A percentile compares a stretch with the other conserved stretches of the same genome.
Conservation (phyloP, 768 basidiomycete genomes). For the Cubamyces lactineus region DNA sequence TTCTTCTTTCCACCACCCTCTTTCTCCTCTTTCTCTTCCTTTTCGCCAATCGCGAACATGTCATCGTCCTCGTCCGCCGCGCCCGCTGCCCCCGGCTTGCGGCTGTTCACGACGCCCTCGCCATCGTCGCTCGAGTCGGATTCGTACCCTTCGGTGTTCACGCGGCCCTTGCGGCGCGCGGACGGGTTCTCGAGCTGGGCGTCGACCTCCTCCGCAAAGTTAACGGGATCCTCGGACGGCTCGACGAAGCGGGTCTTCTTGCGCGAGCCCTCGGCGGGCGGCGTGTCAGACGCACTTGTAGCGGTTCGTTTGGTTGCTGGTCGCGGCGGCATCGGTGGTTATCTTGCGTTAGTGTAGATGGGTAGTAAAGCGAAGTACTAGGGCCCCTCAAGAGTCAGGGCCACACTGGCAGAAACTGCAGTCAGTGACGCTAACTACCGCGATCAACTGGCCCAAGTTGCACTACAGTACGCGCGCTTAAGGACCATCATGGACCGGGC, state of each 20-base stretch:
- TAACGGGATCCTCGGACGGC: conserved; percentile 71
- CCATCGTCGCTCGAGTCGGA: conserved; percentile 95
- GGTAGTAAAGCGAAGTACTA: too few species aligned
- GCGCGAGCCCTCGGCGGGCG: conserved; percentile 37
- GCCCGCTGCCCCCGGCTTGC: conserved; percentile 52
- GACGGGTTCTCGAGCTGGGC: conserved; percentile 69
- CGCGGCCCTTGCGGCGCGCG: conserved; percentile 65
- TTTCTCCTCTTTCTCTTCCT: conserved; percentile 43
- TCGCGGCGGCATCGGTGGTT: conserved; percentile 39
- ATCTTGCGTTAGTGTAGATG: neutral
- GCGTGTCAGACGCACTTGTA: conserved; percentile 35
- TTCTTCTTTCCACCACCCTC: conserved; percentile 50
- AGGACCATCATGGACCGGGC: neutral
- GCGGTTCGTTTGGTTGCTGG: conserved; percentile 49
- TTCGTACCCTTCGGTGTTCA: conserved; percentile 88
- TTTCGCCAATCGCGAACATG: conserved; percentile 75
- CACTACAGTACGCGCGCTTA: neutral
- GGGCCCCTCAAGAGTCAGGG: too few species aligned
- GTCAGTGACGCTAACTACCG: too few species aligned
- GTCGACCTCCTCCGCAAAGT: conserved; percentile 81
- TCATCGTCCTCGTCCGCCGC: conserved; percentile 62
- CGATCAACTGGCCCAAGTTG: too few species aligned
- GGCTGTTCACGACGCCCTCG: conserved; percentile 88
- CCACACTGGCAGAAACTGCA: too few species aligned
- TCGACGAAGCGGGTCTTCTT: conserved; percentile 85